Evolutionary conservation across 2,329 filamentous ascomycete genomes (phyloP).

Genomic region (Colletotrichum sp.): DNA sequence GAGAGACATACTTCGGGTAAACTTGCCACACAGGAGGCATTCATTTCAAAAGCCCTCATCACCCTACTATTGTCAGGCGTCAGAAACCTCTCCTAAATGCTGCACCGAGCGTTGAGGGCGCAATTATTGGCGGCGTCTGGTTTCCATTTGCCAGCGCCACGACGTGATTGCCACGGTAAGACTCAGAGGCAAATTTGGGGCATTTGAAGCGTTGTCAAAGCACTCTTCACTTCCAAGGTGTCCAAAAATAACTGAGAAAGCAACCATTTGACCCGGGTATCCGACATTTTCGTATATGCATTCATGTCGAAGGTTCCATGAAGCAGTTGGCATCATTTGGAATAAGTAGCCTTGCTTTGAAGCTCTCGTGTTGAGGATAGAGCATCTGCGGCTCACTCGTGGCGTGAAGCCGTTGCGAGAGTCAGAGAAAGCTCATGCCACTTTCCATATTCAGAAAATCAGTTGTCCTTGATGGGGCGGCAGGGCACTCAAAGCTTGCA

Average conservation of each 20-base stretch:
- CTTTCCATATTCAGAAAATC: neutral
- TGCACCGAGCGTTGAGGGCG: neutral
- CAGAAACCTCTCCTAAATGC: neutral
- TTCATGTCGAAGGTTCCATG: neutral
- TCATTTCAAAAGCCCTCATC: neutral
- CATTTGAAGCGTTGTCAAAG: neutral
- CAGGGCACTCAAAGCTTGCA: neutral
- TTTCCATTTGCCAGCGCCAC: neutral
- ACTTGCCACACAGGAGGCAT: neutral
- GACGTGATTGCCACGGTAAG: neutral
- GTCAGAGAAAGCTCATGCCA: neutral
- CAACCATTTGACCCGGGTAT: neutral
- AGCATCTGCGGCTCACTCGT: neutral
- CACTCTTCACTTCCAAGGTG: neutral
- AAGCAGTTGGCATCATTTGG: neutral
- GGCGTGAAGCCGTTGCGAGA: neutral
- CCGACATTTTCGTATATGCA: neutral
- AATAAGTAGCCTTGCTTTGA: neutral
- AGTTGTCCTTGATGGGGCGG: neutral
- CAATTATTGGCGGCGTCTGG: neutral
- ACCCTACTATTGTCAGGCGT: neutral
- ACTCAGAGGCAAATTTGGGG: neutral
- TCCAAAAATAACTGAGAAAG: neutral
- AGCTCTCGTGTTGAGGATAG: neutral
- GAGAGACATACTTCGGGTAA: neutral